A percentile compares a stretch with the other conserved stretches of the same genome.
Evolutionary conservation across 2,329 filamentous ascomycete species (phyloP).

Genomic region (Orbilia quercus): DNA sequence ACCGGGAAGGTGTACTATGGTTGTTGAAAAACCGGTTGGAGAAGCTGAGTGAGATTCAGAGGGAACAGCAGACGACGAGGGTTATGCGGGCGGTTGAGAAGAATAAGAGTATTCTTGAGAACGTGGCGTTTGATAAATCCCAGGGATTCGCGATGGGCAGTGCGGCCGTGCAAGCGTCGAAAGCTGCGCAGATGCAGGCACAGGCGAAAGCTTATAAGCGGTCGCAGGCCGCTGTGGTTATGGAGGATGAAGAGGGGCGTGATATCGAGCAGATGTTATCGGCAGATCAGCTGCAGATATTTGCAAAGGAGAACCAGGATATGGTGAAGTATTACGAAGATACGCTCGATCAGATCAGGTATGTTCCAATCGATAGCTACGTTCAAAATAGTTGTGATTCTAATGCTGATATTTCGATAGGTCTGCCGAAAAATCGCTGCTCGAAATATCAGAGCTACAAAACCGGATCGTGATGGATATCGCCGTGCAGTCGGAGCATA

Average conservation of each 20-base stretch:
- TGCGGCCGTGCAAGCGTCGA: slow-evolving; percentile 35
- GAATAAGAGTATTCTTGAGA: slow-evolving; percentile 85
- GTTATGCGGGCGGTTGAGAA: slow-evolving; percentile 87
- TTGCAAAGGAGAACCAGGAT: slow-evolving; percentile 90
- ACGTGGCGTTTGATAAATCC: slow-evolving; percentile 64
- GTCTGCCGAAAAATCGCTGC: slow-evolving; percentile 85
- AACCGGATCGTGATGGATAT: slow-evolving; percentile 88
- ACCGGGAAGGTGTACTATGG: slow-evolving; percentile 86
- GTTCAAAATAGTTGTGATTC: no score
- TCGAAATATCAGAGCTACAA: slow-evolving; percentile 93
- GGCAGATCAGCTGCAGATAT: slow-evolving; percentile 88
- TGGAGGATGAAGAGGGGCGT: slow-evolving; percentile 59
- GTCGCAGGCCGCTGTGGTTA: slow-evolving; percentile 58
- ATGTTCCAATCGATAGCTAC: slow-evolving; percentile 58
- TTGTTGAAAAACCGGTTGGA: slow-evolving; percentile 81
- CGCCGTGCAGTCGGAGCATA: slow-evolving; percentile 84
- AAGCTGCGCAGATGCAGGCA: slow-evolving; percentile 57
- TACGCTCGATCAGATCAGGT: slow-evolving; percentile 94
- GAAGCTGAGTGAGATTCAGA: slow-evolving; percentile 79
- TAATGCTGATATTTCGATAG: slow-evolving; percentile 65
- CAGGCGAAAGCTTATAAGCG: slow-evolving; percentile 50
- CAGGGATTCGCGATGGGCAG: slow-evolving; percentile 42
- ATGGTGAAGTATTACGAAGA: slow-evolving; percentile 95
- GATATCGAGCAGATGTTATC: slow-evolving; percentile 71
- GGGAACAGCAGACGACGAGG: slow-evolving; percentile 91